phyloP scores from a whole-genome alignment of 1,139 yeast genomes.

The Diutina sp. region DNA sequence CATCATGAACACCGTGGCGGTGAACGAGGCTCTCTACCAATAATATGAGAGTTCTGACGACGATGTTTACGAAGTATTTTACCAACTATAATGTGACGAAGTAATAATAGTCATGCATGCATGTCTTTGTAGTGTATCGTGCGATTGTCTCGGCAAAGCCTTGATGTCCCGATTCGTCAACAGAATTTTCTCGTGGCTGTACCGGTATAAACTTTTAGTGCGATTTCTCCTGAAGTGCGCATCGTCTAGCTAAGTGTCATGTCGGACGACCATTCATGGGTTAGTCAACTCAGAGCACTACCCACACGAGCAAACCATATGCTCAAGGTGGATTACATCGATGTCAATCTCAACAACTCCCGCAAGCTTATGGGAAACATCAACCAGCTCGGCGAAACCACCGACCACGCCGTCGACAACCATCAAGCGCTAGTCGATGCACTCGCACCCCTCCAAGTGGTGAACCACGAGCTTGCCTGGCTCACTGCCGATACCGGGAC shows the following conservation, averaged over 20 bases:
- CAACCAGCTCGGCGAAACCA: slow-evolving; percentile 12
- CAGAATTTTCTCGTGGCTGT: not conserved
- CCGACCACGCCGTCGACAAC: slow-evolving; percentile 9
- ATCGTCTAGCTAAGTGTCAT: not conserved
- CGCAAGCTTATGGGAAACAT: slow-evolving; percentile 24
- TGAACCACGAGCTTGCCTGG: not conserved
- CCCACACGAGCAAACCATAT: slow-evolving; percentile 28
- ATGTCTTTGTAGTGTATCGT: not conserved
- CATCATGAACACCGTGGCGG: not conserved
- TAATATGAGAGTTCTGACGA: not conserved
- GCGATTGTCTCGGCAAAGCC: no score
- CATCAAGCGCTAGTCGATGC: slow-evolving; percentile 5
- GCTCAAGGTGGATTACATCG: slow-evolving; percentile 31
- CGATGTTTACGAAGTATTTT: not conserved
- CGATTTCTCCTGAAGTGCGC: not conserved
- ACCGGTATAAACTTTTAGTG: not conserved
- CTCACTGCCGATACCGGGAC: not conserved
- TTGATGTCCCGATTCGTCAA: no score
- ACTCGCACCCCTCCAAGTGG: not conserved
- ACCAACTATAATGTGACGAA: not conserved
- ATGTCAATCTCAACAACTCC: slow-evolving; percentile 30
- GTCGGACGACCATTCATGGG: slow-evolving; percentile 11
- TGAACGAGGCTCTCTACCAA: not conserved
- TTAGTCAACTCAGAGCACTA: slow-evolving; percentile 21
- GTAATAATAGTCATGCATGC: not conserved